Base-by-base conservation (phyloP, 345 rosid species). In the Boechera stricta region DNA sequence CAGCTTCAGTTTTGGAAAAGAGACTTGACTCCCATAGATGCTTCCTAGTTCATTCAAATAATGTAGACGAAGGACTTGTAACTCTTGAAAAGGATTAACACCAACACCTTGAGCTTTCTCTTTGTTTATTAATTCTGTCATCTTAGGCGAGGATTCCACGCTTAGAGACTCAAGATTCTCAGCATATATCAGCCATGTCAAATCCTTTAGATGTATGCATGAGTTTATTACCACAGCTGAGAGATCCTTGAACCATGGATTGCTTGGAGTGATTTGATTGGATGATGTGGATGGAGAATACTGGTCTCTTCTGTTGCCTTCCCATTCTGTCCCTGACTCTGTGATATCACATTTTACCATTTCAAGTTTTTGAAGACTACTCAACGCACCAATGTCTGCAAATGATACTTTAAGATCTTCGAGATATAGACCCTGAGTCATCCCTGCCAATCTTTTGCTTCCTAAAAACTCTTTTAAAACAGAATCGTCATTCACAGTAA, bases 181-280 rank as follows among this genome's bases (percentile, higher is more conserved):
- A 56, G 64, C 64, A 56, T 69, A 56, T 11, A 56, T 16, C 32
- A 56, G 74, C 74, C 64, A 69, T 56, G 74, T 56, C 55, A 69
- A n/a, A 56, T 69, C 74, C 12, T 0, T 41, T n/a, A 69, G n/a
- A 55, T 7, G 11, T 69, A 2, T 9, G 54, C 74, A 69, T 56
- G 74, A 41, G 64, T 1, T 0, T 56, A 69, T 24, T 16, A 69
- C 64, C 54, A 69, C 54, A 56, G 31, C 41, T 56, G 64, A 41
- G 54, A 69, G 64, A 38, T 56, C 45, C 53, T 42, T 56, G 53
- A 69, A 69, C 64, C 64, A 69, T 49, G 10, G 5, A 49, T 49
- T 45, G 7, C n/a, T 45, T 12, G 6, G 53, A 69, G 6, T 29
- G n/a, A 10, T 69, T 55, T 15, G 21, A 69, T 2, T 56, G 42